Evolutionary conservation across 345 rosid species (phyloP), one percentile per base, ranked within the genome.

Genomic region (Salix udensis): DNA sequence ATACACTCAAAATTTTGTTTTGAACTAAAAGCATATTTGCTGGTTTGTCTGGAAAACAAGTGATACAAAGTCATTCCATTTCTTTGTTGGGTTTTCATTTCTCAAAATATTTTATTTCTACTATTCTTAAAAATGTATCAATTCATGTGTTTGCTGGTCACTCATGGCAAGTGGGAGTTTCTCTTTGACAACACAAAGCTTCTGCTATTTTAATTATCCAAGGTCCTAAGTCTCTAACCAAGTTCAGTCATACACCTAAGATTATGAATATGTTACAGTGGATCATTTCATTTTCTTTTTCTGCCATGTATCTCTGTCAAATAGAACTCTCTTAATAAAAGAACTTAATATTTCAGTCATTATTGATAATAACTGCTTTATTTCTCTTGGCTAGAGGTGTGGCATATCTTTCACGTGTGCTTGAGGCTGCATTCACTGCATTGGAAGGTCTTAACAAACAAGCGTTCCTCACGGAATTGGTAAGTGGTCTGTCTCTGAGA

Each of bases 371-470:
- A 42, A 67, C 26, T 62, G 60, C 50, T 36, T 50, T 36, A n/a
- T 40, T 68, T 72, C 37, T 68, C 34, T 62, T 83, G 69, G 74
- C 70, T 74, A 92, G 98, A 85, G 98, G 90, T 67, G 99, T 96
- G 83, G 97, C 97, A 40, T 96, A 96, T 82, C 95, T 96, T 85
- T 89, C 98, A 72, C 97, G 98, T 66, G 97, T 94, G 82, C 97
- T 96, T 74, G 97, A 96, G 84, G 84, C 97, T 70, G 94, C 99
- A 74, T 96, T 94, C 86, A 96, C 97, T 67, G 97, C 95, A 55
- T 84, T 94, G 61, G 99, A 96, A 80, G 97, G 98, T 82, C 97
- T 91, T 82, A 96, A 93, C 89, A 96, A 96, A 84, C 99, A 92
- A 88, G 97, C 97, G 30, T 96, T 96, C 89, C 87, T 96, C 75